Conservation (phyloP, 2,329 filamentous ascomycete species). For the Phaeoacremonium minimum region DNA sequence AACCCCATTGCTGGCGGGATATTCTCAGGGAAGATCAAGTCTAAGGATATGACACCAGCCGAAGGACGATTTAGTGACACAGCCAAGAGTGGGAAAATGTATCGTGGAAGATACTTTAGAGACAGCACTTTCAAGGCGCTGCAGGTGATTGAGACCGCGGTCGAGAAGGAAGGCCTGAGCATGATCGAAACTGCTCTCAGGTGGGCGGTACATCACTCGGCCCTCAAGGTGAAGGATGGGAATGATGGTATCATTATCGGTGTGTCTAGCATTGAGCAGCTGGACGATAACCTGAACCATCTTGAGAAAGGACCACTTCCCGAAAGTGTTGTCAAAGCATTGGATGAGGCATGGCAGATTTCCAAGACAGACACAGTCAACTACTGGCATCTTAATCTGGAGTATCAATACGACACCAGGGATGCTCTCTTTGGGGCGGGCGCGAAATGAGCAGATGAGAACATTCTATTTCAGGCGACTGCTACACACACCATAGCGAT, state of each 20-base stretch:
- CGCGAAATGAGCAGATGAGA: slow-evolving; percentile 34
- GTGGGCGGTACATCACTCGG: slow-evolving; percentile 70
- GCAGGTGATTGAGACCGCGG: slow-evolving; percentile 61
- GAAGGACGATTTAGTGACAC: slow-evolving; percentile 68
- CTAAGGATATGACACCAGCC: slow-evolving; percentile 53
- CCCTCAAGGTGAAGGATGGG: slow-evolving; percentile 44
- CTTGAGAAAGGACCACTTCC: slow-evolving; percentile 70
- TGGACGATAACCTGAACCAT: slow-evolving; percentile 52
- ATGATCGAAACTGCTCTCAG: slow-evolving; percentile 70
- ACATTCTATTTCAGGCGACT: too few species aligned
- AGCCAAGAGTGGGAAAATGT: slow-evolving; percentile 43
- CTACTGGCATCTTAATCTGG: slow-evolving; percentile 57
- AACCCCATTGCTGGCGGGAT: slow-evolving; percentile 80
- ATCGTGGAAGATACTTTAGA: slow-evolving; percentile 69
- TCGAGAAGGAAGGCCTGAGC: slow-evolving; percentile 62
- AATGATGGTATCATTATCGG: slow-evolving; percentile 59
- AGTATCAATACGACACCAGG: slow-evolving; percentile 63
- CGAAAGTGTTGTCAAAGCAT: slow-evolving; percentile 66
- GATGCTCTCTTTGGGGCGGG: slow-evolving; percentile 51
- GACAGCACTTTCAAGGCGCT: slow-evolving; percentile 62
- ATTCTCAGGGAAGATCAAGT: slow-evolving; percentile 76
- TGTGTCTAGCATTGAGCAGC: slow-evolving; percentile 51
- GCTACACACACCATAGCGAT: too few species aligned
- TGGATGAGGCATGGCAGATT: slow-evolving; percentile 73
- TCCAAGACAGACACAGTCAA: slow-evolving; percentile 52